Base-by-base conservation (phyloP, 805 yeast species). In the Pichia ethanolica region DNA sequence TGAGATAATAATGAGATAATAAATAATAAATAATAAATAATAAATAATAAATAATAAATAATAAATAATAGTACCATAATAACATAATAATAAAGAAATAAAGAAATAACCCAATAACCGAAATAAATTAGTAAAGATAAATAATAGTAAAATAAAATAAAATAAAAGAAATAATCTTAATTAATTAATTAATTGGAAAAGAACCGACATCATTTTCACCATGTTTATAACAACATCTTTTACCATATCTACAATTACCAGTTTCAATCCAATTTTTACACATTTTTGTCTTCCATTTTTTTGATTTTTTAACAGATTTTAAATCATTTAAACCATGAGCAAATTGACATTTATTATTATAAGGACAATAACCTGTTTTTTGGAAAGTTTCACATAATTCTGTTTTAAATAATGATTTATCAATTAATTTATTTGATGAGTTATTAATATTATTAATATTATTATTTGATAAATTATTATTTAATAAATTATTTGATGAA, bases 271-370 rank as follows among this genome's bases (percentile, higher is more conserved):
- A 89, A 65, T 89, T 89, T 54, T 82, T 84, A 71, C 97, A 89
- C 13, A 90, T 86, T 69, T 89, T 89, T 12, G 96, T 86, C 63
- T 95, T 81, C 85, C 91, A 89, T 62, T 89, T 89, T 48, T 82
- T 79, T 10, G 89, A 83, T 52, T 91, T 75, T 52, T 81, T 83
- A 42, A 88, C 82, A 11, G 67, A 57, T 65, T 87, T 87, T 58
- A 89, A 71, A 65, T 89, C 97, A 48, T 75, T 69, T 38, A 77
- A 73, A 20, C 97, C 97, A 62, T 89, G 97, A 6, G 97, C 97
- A 74, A 89, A 89, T 69, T 89, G 97, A 66, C 97, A 89, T 70
- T 89, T 89, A 56, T 78, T 75, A 2, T 95, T 96, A 64, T 89
- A 89, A 13, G 95, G 96, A 65, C 97, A 89, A 46, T 65, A 60